Base-by-base conservation (phyloP, 2,329 filamentous ascomycete genomes). In the Emericellopsis cladophorae region DNA sequence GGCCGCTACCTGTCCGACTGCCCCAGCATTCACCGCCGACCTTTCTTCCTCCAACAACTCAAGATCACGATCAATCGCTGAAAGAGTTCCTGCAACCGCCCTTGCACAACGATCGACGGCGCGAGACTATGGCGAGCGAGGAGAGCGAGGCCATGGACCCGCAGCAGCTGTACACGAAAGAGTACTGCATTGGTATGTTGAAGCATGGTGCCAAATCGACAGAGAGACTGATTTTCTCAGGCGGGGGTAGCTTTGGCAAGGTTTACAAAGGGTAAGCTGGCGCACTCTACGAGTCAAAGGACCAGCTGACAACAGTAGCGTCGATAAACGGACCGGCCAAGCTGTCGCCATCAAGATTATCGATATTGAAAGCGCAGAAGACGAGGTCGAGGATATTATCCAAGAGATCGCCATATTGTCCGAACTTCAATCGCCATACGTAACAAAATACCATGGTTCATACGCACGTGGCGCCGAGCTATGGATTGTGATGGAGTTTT, bases 401-500 rank as follows among this genome's bases (percentile, higher is more conserved):
- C 88, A 95, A 60, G 92, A 98, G 65, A 96, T 98, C 51, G 88
- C 90, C 50, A 96, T 98, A 53, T 73, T 98, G 42, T 95, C 92
- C 26, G 90, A 94, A 62, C 77, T 98, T 49, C 86, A 93, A 64
- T 96, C 90, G 15, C 88, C 88, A 15, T 95, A 93, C 57, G 90
- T 96, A 46, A 98, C 92, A 32, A 92, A 93, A 61, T 98, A 98
- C 68, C 88, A 95, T 65, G 92, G 92, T 49, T 95, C 90, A 42
- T 96, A 92, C 56, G 79, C 95, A 51, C 95, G 95, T 56, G 92
- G 90, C 21, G 92, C 89, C 3, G 86, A 96, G 65, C 67, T 98
- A 53, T 98, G 92, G 92, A 98, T 98, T 52, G 88, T 96, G 59
- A 98, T 98, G 92, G 92, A 98, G 62, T 98, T 92, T 55, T 98